Evolutionary conservation across 768 basidiomycete genomes (phyloP).

Genomic region (Solioccasus polychromus): DNA sequence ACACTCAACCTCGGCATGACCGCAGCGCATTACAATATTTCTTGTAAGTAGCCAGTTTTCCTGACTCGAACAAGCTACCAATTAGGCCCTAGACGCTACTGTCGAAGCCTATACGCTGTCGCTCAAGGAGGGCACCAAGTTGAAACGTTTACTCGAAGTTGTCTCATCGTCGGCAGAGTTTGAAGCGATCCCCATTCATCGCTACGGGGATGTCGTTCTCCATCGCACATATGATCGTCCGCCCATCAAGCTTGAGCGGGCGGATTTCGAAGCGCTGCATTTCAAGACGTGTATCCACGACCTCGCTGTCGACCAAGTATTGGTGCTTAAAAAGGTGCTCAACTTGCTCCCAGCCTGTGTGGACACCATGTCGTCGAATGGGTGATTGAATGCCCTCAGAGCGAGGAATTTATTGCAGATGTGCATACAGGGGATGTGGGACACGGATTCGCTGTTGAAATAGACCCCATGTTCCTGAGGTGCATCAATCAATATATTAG

Average conservation of each 20-base stretch:
- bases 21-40: conserved; percentile 94
- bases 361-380: conserved; percentile 97
- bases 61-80: background rate
- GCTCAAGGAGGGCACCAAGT: conserved; percentile 92
- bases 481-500: too few relatives aligned
- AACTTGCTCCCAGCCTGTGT: conserved; percentile 93
- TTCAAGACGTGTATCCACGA: conserved; percentile 98
- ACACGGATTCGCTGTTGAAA: conserved; percentile 90
- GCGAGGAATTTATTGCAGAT: conserved; percentile 99
- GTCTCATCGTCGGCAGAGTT: conserved; percentile 97
- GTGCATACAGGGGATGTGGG: conserved; percentile 99
- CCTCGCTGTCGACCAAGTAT: conserved; percentile 84
- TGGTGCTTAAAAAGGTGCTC: conserved; percentile 87
- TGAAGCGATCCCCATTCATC: conserved; percentile 90
- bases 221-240: conserved; percentile 93
- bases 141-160: conserved; percentile 95
- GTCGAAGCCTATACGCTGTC: conserved; percentile 97
- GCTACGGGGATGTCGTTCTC: conserved; percentile 84
- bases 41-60: conserved; percentile 51
- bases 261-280: conserved; percentile 90
- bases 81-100: conserved; percentile 66
- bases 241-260: conserved; percentile 84
- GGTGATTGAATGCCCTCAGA: conserved; percentile 89
- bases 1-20: conserved; percentile 98
- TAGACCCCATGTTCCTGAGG: conserved; percentile 95